Percentiles rank a stretch among this genome's conserved stretches.
Conservation (phyloP, 2,329 filamentous ascomycete species). For the Microcera coccophila region DNA sequence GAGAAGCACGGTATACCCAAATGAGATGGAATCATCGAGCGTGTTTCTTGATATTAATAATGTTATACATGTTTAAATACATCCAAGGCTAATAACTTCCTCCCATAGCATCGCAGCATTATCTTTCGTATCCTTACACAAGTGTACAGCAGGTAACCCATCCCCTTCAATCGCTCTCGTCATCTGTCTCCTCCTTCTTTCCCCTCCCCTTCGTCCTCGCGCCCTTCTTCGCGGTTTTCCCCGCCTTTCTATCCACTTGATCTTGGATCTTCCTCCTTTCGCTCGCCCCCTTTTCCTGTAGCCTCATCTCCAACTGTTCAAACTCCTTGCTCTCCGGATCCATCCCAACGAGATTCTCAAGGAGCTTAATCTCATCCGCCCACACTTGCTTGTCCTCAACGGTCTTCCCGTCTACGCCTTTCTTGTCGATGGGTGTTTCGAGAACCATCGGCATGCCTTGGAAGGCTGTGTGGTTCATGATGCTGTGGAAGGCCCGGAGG, state of each 20-base stretch:
- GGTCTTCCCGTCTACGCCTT: slow-evolving; percentile 60
- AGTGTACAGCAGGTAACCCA: no score
- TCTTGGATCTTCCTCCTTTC: slow-evolving; percentile 74
- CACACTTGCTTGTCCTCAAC: slow-evolving; percentile 79
- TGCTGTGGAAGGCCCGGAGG: slow-evolving; percentile 80
- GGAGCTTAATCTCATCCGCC: slow-evolving; percentile 90
- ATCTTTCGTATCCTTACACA: background rate
- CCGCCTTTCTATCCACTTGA: slow-evolving; percentile 72
- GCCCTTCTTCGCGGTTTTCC: slow-evolving; percentile 49
- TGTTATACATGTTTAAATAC: no score
- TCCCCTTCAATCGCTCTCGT: slow-evolving; percentile 30
- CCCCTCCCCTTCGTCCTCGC: slow-evolving; percentile 30
- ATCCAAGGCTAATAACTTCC: no score
- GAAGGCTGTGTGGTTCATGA: slow-evolving; percentile 79
- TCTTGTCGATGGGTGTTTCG: slow-evolving; percentile 86
- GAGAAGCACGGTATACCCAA: no score
- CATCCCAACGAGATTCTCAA: slow-evolving; percentile 84
- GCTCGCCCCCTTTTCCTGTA: slow-evolving; percentile 63
- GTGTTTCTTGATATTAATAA: no score
- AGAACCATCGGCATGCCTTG: slow-evolving; percentile 83
- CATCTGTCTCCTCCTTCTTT: slow-evolving; percentile 32
- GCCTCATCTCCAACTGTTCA: slow-evolving; percentile 54
- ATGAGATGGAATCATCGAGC: no score
- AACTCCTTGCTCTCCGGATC: slow-evolving; percentile 75
- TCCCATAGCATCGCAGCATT: no score